Evolutionary conservation across 2,329 filamentous ascomycete genomes (phyloP).

Genomic region (Aspergillus sp.): DNA sequence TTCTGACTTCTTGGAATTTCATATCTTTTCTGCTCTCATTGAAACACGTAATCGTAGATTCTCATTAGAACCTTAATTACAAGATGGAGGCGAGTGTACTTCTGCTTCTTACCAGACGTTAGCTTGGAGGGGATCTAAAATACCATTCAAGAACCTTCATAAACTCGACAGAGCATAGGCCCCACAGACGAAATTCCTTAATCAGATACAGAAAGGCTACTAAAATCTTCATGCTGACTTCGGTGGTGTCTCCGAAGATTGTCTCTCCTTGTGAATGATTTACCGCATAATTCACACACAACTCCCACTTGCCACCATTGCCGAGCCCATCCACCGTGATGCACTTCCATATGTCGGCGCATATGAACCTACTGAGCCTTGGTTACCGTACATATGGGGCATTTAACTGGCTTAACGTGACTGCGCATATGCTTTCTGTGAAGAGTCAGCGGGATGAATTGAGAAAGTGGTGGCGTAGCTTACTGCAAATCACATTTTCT

Average conservation of each 20-base stretch:
- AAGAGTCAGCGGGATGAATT: conserved; percentile 4
- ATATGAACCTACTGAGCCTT: conserved; percentile 10
- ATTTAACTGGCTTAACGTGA: conserved; percentile 14
- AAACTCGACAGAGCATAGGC: background rate
- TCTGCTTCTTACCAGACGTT: conserved; percentile 2
- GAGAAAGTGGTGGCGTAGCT: background rate
- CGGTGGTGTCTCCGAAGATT: conserved; percentile 11
- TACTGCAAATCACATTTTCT: conserved; percentile 2
- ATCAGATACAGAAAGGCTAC: conserved; percentile 4
- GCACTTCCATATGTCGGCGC: conserved; percentile 8
- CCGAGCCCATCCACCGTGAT: conserved; percentile 9
- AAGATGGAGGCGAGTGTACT: conserved; percentile 5
- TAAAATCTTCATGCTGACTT: conserved; percentile 7
- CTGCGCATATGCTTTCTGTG: conserved; percentile 15
- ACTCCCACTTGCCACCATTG: background rate
- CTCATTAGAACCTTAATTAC: background rate
- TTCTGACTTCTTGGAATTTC: background rate
- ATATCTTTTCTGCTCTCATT: background rate
- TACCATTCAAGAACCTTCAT: conserved; percentile 3
- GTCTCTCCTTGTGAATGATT: conserved; percentile 12
- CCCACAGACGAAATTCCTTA: background rate
- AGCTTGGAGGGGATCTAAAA: background rate
- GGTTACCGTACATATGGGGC: conserved; percentile 2
- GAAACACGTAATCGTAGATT: background rate
- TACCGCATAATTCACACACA: conserved; percentile 9